Percentiles rank a stretch among this genome's conserved stretches.
Evolutionary conservation across 805 yeast genomes (phyloP).

Genomic region (Ogataea paradorogensis): DNA sequence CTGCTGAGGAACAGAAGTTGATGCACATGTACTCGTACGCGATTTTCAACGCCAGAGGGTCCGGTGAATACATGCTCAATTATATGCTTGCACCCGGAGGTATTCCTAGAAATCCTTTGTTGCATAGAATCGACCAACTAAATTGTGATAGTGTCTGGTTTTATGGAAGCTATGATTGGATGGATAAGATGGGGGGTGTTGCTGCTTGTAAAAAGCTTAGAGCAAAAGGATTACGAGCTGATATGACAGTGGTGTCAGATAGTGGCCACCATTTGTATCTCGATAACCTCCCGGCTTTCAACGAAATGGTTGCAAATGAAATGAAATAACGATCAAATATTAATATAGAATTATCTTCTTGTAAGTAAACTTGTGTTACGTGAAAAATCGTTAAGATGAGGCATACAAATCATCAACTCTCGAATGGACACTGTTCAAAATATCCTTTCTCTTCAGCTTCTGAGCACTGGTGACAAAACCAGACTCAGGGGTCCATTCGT

Average conservation of each 20-base stretch:
- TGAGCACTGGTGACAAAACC: constrained; percentile 95
- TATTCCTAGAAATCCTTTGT: constrained; percentile 73
- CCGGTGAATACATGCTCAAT: constrained; percentile 90
- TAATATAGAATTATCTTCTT: background rate
- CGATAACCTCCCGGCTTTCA: constrained; percentile 59
- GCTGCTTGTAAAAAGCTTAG: constrained; percentile 36
- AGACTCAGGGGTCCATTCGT: constrained; percentile 97
- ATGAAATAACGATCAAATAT: constrained; percentile 36
- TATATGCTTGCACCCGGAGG: constrained; percentile 90
- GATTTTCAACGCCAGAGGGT: constrained; percentile 82
- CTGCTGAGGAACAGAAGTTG: constrained; percentile 41
- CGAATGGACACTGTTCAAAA: constrained; percentile 63
- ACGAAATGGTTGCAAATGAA: constrained; percentile 47
- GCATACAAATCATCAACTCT: constrained; percentile 66
- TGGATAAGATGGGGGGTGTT: constrained; percentile 51
- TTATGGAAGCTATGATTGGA: constrained; percentile 77
- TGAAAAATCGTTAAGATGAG: constrained; percentile 5
- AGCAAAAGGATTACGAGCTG: constrained; percentile 25
- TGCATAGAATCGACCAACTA: constrained; percentile 47
- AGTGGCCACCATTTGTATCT: constrained; percentile 81
- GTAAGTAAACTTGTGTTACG: constrained; percentile 5
- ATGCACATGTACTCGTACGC: constrained; percentile 80
- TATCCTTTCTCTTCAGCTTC: constrained; percentile 91
- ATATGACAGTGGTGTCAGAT: constrained; percentile 39
- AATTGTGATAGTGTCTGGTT: constrained; percentile 72